These are phyloP conservation scores for Aureobasidium sp. DNA, from an alignment of 2,329 filamentous ascomycete genomes.

Conservation along the genomic window DNA sequence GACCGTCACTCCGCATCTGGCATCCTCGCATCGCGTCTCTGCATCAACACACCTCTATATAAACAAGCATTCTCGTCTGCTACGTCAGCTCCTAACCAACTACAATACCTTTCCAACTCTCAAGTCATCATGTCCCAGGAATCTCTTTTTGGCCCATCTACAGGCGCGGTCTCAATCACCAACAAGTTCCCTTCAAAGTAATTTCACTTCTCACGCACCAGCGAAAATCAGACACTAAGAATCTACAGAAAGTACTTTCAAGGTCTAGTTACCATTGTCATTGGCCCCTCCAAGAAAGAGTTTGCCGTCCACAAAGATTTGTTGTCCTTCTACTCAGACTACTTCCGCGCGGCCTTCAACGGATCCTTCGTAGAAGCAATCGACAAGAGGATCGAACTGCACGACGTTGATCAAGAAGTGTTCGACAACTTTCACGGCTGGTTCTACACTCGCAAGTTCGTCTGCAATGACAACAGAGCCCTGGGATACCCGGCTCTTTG, in stretches of 20 bases:
- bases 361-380: conserved; percentile 12
- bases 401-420: conserved; percentile 11
- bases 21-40: background rate
- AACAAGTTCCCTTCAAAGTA: background rate
- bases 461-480: no score
- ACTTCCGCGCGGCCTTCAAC: conserved; percentile 17
- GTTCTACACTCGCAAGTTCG: conserved; percentile 13
- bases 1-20: background rate
- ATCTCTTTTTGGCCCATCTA: no score
- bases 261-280: background rate
- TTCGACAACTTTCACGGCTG: conserved; percentile 16
- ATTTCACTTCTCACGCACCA: background rate
- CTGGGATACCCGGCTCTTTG: background rate
- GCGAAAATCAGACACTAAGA: background rate
- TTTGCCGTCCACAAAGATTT: conserved; percentile 15
- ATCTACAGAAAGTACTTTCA: background rate
- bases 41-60: background rate
- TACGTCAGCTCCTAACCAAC: background rate
- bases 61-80: background rate
- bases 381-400: background rate
- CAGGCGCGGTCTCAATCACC: background rate
- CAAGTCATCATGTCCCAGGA: background rate
- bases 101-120: background rate
- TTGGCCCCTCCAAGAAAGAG: background rate
- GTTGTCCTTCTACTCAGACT: conserved; percentile 18